Conservation (phyloP, 495 filamentous ascomycete species). For the Penicillium samsonianum region DNA sequence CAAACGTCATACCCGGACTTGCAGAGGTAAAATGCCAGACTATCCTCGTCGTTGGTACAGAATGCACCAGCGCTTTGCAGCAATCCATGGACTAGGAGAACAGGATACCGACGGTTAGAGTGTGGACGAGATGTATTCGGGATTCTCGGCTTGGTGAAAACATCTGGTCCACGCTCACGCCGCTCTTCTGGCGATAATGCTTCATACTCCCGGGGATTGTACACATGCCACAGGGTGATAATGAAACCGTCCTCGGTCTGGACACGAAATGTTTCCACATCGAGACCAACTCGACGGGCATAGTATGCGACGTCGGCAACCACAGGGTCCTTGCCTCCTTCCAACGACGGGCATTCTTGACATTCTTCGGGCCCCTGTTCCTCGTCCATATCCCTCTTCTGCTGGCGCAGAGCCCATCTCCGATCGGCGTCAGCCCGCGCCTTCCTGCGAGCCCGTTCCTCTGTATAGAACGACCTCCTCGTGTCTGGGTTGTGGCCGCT, state of each 20-base stretch:
- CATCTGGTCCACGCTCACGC: constrained; percentile 34
- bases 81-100: constrained; percentile 86
- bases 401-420: constrained; percentile 58
- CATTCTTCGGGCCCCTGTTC: constrained; percentile 55
- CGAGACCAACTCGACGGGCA: constrained; percentile 82
- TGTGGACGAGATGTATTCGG: constrained; percentile 4
- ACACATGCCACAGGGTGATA: constrained; percentile 85
- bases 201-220: constrained; percentile 74
- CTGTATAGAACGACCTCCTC: constrained; percentile 65
- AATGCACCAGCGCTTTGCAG: constrained; percentile 87
- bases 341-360: constrained; percentile 66
- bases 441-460: constrained; percentile 61
- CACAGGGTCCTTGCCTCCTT: constrained; percentile 78
- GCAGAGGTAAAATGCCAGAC: constrained; percentile 86
- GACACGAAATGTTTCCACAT: constrained; percentile 80
- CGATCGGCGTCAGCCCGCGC: constrained; percentile 56
- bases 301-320: constrained; percentile 84
- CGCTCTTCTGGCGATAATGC: constrained; percentile 43
- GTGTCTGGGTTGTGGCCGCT: constrained; percentile 58
- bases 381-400: constrained; percentile 38
- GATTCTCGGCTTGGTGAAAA: constrained; percentile 32
- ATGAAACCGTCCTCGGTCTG: constrained; percentile 96
- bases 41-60: constrained; percentile 87
- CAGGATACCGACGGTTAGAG: constrained; percentile 71
- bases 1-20: constrained; percentile 96